These are phyloP conservation scores for Staphylotrichum tortipilum DNA, from an alignment of 495 filamentous ascomycete genomes.

Conservation along the genomic window DNA sequence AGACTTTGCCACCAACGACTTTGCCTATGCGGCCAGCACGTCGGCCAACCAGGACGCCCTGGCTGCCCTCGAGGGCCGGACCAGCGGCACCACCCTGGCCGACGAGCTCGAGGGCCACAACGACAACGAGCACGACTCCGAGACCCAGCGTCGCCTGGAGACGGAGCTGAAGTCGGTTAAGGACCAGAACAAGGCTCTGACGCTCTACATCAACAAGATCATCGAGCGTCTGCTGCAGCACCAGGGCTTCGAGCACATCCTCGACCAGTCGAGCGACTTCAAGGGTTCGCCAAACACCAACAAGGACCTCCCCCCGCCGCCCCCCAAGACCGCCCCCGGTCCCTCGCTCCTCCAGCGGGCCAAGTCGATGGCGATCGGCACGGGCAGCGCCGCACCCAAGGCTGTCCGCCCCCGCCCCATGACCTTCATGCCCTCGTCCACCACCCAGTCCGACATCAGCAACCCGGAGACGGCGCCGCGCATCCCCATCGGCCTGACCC, in stretches of 20 bases:
- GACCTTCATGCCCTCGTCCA: conserved; percentile 48
- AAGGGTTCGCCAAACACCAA: conserved; percentile 47
- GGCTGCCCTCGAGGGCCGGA: conserved; percentile 46
- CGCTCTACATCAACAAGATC: conserved; percentile 96
- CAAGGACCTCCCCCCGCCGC: conserved; percentile 80
- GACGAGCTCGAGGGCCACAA: conserved; percentile 69
- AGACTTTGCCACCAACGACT: conserved; percentile 77
- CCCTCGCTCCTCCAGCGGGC: conserved; percentile 68
- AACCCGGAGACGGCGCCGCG: conserved; percentile 77
- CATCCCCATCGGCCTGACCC: conserved; percentile 60
- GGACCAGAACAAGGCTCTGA: conserved; percentile 93
- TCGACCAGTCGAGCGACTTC: conserved; percentile 63
- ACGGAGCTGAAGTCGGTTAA: conserved; percentile 70
- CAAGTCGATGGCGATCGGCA: conserved; percentile 54
- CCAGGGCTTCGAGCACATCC: conserved; percentile 86
- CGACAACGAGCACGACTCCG: conserved; percentile 49
- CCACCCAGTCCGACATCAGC: conserved; percentile 32
- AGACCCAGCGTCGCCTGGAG: conserved; percentile 60
- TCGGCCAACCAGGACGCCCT: conserved; percentile 48
- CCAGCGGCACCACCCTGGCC: conserved; percentile 59
- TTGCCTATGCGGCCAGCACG: conserved; percentile 54
- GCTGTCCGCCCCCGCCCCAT: conserved; percentile 55
- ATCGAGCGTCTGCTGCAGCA: conserved; percentile 89
- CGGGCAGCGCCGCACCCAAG: conserved; percentile 20
- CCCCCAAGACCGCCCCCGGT: conserved; percentile 46